Percentiles rank a stretch among this genome's conserved stretches.
Conservation (phyloP, 2,329 filamentous ascomycete genomes). For the Aureobasidium pullulans region DNA sequence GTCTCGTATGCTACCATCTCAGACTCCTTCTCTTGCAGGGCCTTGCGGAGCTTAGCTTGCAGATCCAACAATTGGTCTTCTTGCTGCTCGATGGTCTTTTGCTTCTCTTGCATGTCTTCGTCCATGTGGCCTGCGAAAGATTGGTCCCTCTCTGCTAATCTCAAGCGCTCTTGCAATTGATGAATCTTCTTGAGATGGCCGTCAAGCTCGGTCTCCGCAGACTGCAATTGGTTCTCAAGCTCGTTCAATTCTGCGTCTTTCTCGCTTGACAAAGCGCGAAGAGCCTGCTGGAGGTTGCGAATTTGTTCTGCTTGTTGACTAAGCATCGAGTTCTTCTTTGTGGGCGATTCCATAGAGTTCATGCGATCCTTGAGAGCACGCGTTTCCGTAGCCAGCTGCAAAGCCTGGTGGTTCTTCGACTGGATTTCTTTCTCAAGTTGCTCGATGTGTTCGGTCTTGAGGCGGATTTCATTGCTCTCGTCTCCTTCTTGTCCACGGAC, state of each 20-base stretch:
- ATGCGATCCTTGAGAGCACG: slow-evolving; percentile 27
- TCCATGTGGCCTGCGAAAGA: slow-evolving; percentile 14
- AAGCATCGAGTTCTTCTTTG: slow-evolving; percentile 30
- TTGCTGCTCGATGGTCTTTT: slow-evolving; percentile 14
- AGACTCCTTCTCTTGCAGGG: slow-evolving; percentile 14
- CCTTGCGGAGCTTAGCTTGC: slow-evolving; percentile 16
- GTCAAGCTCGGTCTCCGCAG: slow-evolving; percentile 24
- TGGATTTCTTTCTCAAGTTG: slow-evolving; percentile 34
- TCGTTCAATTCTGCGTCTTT: slow-evolving; percentile 31
- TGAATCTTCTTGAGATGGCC: slow-evolving; percentile 22
- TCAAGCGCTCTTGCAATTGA: slow-evolving; percentile 16
- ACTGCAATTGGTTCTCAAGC: slow-evolving; percentile 28
- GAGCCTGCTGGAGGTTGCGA: slow-evolving; percentile 25
- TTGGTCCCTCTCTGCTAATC: slow-evolving; percentile 14
- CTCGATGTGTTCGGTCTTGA: slow-evolving; percentile 26
- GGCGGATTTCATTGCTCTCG: slow-evolving; percentile 25
- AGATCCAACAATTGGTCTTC: slow-evolving; percentile 14
- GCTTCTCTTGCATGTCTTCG: slow-evolving; percentile 14
- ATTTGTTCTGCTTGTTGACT: slow-evolving; percentile 29
- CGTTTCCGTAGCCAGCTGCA: slow-evolving; percentile 27
- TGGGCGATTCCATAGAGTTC: slow-evolving; percentile 29
- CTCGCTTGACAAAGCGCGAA: slow-evolving; percentile 27
- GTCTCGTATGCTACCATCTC: slow-evolving; percentile 2
- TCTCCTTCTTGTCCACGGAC: slow-evolving; percentile 24
- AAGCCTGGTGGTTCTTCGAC: slow-evolving; percentile 22